Evolutionary conservation across 208 protist genomes (phyloP), one percentile per base, ranked within the genome.

Genomic region (Leishmania arabica): DNA sequence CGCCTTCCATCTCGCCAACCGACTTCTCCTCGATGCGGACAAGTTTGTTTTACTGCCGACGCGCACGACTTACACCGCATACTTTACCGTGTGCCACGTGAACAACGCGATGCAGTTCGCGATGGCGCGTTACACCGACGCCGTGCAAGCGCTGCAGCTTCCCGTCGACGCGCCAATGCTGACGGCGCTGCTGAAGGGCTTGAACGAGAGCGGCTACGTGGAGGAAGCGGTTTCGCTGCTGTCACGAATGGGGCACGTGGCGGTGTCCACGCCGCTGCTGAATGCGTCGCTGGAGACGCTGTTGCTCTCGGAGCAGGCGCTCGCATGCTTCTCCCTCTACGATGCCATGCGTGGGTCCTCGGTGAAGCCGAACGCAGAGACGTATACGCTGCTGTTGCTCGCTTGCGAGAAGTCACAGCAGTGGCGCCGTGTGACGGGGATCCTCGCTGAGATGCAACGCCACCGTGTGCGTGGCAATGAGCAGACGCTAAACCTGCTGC

Each of bases 241-340:
- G 31, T 86, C 84, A 8, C 88, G 90, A 21, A 58, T 95, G 51
- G 74, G 93, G 75, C 86, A 92, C 64, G 87, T 98, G n/a, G 87
- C 90, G 13, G 71, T 97, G 64, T 90, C 93, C 37, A 90, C 89
- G 21, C 88, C 90, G 40, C 78, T 98, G 7, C 75, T 98, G 56
- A 97, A 98, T 69, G 92, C 91, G 11, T 89, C 90, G 9, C 78
- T 98, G 47, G 95, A 98, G 82, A 91, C 92, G 2, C 85, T 98
- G 27, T 68, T 95, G 64, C 86, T 96, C 27, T 96, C 93, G 1
- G 37, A 83, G 51, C 87, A 98, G 64, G 82, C 93, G 42, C 83
- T 92, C 68, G 80, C 92, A 60, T 94, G 89, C 75, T 97, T 96
- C 78, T 90, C 93, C 1, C 81, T 87, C 11, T 95, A 91, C 82